Evolutionary conservation across 225 moss, liverwort and hornwort genomes (phyloP).

Genomic region (Pseudoscleropodium purum): DNA sequence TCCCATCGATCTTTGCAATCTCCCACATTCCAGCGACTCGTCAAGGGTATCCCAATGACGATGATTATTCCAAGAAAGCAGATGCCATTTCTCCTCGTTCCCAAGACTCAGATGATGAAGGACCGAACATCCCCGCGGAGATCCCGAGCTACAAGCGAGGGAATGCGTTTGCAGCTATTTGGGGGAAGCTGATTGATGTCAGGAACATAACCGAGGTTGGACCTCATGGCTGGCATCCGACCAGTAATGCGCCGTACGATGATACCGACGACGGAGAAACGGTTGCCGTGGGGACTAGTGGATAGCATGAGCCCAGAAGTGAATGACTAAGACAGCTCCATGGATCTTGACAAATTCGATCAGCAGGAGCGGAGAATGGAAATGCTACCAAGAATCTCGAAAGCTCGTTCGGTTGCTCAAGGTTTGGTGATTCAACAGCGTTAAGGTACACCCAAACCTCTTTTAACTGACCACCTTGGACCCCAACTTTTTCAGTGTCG

Average conservation of each 20-base stretch:
- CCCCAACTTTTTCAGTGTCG: neutral
- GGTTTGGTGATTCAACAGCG: neutral
- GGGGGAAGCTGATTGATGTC: conserved; percentile 27
- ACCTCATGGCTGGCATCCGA: conserved; percentile 10
- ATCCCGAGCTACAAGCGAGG: neutral
- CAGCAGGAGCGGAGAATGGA: neutral
- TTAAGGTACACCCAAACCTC: neutral
- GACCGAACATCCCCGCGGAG: neutral
- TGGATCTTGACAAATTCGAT: neutral
- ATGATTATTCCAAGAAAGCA: neutral
- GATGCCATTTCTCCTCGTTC: neutral
- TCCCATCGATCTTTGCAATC: conserved; percentile 20
- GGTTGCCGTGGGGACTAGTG: neutral
- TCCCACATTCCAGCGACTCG: conserved; percentile 9
- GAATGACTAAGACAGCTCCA: neutral
- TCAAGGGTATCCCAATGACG: neutral
- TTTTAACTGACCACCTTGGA: neutral
- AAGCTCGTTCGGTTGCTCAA: neutral
- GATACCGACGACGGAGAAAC: neutral
- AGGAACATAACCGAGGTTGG: neutral
- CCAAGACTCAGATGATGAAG: neutral
- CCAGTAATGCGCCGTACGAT: neutral
- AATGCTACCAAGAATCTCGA: neutral
- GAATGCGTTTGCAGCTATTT: neutral
- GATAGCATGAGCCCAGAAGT: conserved; percentile 7